Evolutionary conservation across 2,329 filamentous ascomycete genomes (phyloP), one percentile per base, ranked within the genome.

Genomic region (Grosmannia huntii): DNA sequence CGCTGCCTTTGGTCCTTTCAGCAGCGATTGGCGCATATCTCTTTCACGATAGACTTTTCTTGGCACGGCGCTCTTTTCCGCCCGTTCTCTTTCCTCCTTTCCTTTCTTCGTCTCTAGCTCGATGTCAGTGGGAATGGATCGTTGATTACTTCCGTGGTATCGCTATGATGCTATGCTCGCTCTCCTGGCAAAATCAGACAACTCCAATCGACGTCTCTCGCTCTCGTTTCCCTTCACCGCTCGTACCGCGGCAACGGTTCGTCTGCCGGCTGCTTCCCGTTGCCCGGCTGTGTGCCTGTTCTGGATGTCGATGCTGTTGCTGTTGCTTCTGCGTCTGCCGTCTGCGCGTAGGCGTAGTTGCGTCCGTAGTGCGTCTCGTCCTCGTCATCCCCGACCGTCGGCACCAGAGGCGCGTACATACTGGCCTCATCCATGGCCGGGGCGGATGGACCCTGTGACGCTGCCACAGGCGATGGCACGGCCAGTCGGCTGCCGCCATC

Each of bases 371-470:
- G 57, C 6, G 57, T 53, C 25, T 60, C 60, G 51, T 62, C 57
- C 3, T 49, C 54, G 3, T 53, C 23, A 33, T 27, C n/a, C n/a
- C n/a, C n/a, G n/a, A n/a, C n/a, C n/a, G n/a, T n/a, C n/a, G n/a
- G n/a, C n/a, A n/a, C n/a, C n/a, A n/a, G n/a, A n/a, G n/a, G n/a
- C n/a, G n/a, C n/a, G n/a, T n/a, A n/a, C n/a, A n/a, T n/a, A n/a
- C n/a, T n/a, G n/a, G n/a, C n/a, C n/a, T n/a, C 31, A 25, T 41
- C 38, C 21, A 41, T 25, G 28, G 76, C 69, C 4, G 83, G 84
- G 5, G 84, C 83, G 52, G 79, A 81, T 2, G 82, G 79, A 53
- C 56, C 6, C 60, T 53, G 60, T 67, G 58, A 11, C 53, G 67
- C n/a, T n/a, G n/a, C n/a, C n/a, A 67, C 44, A n/a, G 69, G 31